phyloP scores from a whole-genome alignment of 306 rosid genomes.

The Trichosanthes cucumerina region DNA sequence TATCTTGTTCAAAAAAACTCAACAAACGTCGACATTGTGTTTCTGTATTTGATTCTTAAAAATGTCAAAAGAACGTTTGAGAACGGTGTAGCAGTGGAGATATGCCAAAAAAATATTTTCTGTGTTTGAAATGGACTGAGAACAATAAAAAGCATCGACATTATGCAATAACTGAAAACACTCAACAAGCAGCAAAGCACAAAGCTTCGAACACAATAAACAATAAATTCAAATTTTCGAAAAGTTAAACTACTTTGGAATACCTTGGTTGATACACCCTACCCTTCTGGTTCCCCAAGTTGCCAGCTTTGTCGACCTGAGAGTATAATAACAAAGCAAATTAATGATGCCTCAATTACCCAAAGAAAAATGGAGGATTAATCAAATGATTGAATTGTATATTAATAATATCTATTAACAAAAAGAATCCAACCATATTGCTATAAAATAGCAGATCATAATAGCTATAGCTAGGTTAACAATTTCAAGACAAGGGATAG shows the following conservation, averaged over 20 bases:
- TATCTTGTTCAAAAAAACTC: too few relatives aligned
- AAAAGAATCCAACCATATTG: background rate
- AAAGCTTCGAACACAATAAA: background rate
- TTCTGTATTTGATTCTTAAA: too few relatives aligned
- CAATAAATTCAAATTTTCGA: background rate
- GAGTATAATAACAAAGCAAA: background rate
- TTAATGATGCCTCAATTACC: background rate
- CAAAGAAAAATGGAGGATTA: background rate
- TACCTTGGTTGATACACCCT: conserved; percentile 23
- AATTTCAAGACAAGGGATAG: background rate
- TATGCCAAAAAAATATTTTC: background rate
- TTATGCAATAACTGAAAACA: background rate
- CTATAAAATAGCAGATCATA: background rate
- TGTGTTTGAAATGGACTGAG: background rate
- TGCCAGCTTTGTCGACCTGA: conserved; percentile 29
- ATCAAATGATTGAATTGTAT: background rate
- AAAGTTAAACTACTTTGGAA: background rate
- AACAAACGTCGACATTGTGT: too few relatives aligned
- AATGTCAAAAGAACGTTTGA: too few relatives aligned
- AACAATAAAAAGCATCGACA: background rate
- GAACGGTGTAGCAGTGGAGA: too few relatives aligned
- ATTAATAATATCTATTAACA: background rate
- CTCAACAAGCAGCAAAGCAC: background rate
- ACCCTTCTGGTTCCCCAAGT: conserved; percentile 19
- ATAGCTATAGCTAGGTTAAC: background rate